Evolutionary conservation across 768 basidiomycete species (phyloP), one percentile per base, ranked within the genome.

Genomic region (Leucocoprinus birnbaumii): DNA sequence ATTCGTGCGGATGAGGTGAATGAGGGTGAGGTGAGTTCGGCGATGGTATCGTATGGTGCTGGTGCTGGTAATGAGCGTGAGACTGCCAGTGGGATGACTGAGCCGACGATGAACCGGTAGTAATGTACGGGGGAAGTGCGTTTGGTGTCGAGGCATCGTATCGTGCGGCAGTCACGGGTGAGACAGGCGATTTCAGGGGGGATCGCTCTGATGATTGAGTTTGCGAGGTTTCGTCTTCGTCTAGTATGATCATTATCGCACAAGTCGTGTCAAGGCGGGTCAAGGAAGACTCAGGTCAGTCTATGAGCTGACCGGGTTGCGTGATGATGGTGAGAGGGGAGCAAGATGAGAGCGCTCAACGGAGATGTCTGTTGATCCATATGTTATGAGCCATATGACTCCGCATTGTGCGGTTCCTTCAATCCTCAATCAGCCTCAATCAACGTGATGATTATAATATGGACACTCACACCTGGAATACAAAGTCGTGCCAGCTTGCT

Each of bases 181-280:
- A 35, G 11, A 56, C 11, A 34, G 52, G 37, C n/a, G 48, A 46
- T 50, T 64, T 65, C 13, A 67, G 58, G 2, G 63, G 66, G 24
- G 66, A 64, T 1, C 59, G 59, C 50, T 67, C 66, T 50, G 57
- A 26, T 58, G 45, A 18, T n/a, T 56, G 44, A 11, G 31, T 31
- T 13, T 24, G 48, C 11, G 21, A 38, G 22, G 27, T 26, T 9
- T 21, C 18, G 19, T 48, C 37, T 11, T 58, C 42, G 51, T 58
- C 61, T 45, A 60, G 27, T 37, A 62, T 53, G 21, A 55, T 58
- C 43, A 57, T 62, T 43, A 46, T 31, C 6, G 11, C 31, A 31
- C 31, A n/a, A n/a, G n/a, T n/a, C n/a, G n/a, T 31, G 31, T 31
- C 31, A 44, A 41, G 19, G 43, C n/a, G 14, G 40, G 5, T 16